Percentiles rank a stretch among this genome's conserved stretches.
Conservation (phyloP, 148 eudicot species). For the Rhododendron henanense region DNA sequence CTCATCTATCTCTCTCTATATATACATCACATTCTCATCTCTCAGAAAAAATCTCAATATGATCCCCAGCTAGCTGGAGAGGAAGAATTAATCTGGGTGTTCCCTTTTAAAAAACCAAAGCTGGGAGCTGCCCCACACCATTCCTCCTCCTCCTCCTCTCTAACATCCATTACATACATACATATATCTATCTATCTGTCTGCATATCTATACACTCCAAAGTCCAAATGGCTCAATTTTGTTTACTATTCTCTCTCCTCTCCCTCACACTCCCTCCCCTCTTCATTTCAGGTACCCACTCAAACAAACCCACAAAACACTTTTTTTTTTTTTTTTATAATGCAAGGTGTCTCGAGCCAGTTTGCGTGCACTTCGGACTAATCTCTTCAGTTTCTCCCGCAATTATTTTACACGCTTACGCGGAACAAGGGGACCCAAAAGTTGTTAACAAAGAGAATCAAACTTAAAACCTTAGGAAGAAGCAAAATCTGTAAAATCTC, state of each 20-base stretch:
- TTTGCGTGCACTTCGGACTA: fast-evolving
- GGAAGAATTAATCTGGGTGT: background rate
- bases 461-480: too few relatives aligned
- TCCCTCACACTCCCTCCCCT: slow-evolving; percentile 5
- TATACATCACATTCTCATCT: background rate
- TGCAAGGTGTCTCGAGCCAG: too few relatives aligned
- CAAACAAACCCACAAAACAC: background rate
- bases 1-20: background rate
- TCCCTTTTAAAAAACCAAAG: background rate
- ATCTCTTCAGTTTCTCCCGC: too few relatives aligned
- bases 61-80: background rate
- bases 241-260: background rate
- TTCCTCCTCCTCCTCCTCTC: background rate
- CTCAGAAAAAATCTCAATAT: background rate
- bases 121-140: background rate
- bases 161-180: background rate
- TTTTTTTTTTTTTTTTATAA: too few relatives aligned
- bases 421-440: too few relatives aligned
- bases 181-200: background rate
- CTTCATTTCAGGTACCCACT: slow-evolving; percentile 22
- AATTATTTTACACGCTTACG: too few relatives aligned
- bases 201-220: background rate
- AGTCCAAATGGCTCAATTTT: slow-evolving; percentile 11
- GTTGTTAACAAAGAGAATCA: too few relatives aligned
- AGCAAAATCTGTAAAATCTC: too few relatives aligned